Conservation (phyloP, 2,329 filamentous ascomycete genomes). For the Rutstroemia sp. region DNA sequence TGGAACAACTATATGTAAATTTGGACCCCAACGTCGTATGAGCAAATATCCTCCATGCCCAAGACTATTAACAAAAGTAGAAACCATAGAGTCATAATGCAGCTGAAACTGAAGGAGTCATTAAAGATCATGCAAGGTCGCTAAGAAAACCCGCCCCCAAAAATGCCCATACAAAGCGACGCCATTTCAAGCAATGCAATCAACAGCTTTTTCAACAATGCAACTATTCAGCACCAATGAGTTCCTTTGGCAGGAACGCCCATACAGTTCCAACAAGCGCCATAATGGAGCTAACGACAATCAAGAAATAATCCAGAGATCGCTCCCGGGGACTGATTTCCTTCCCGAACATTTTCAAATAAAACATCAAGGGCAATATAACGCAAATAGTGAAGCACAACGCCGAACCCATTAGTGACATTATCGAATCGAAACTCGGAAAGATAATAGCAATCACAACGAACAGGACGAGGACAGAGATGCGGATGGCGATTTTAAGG, state of each 20-base stretch:
- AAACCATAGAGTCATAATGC: too few relatives aligned
- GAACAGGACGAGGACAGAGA: conserved; percentile 63
- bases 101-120: too few relatives aligned
- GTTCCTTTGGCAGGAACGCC: conserved; percentile 76
- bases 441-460: conserved; percentile 66
- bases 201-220: neutral
- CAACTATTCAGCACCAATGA: conserved; percentile 48
- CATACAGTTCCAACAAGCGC: conserved; percentile 76
- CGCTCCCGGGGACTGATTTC: conserved; percentile 60
- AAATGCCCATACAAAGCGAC: neutral
- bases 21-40: too few relatives aligned
- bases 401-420: conserved; percentile 74
- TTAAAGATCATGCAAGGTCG: too few relatives aligned
- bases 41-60: too few relatives aligned
- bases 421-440: conserved; percentile 63
- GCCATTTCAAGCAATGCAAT: neutral
- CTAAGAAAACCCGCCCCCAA: neutral
- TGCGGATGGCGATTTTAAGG: conserved; percentile 53
- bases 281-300: conserved; percentile 61
- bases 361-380: conserved; percentile 81
- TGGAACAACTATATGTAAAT: too few relatives aligned
- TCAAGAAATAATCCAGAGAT: conserved; percentile 58
- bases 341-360: conserved; percentile 78
- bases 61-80: too few relatives aligned
- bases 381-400: conserved; percentile 93